A percentile compares a stretch with the other conserved stretches of the same genome.
These are phyloP conservation scores for Eucalyptus shirleyi DNA, from an alignment of 345 rosid species.

Conservation along the genomic window DNA sequence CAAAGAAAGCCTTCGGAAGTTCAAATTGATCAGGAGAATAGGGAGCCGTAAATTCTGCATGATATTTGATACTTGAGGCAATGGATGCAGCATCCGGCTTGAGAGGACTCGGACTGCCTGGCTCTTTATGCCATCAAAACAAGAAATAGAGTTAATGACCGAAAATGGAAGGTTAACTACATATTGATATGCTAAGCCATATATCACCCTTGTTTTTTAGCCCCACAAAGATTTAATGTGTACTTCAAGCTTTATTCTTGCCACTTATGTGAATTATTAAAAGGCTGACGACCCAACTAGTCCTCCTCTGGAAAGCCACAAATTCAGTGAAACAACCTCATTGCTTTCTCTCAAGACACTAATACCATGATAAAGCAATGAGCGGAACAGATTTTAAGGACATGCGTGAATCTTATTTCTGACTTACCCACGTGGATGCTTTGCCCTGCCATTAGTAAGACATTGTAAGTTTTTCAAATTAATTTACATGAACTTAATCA, in stretches of 20 bases:
- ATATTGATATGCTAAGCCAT: not conserved
- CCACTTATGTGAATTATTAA: not conserved
- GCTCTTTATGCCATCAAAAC: not conserved
- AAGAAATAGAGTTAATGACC: not conserved
- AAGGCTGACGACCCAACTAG: not conserved
- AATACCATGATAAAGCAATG: not conserved
- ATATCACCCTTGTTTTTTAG: not conserved
- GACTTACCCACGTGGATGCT: not conserved
- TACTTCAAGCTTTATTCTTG: not conserved
- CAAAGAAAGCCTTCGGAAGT: slow-evolving; percentile 37
- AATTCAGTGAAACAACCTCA: not conserved
- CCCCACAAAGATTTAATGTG: not conserved
- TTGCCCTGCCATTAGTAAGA: not conserved
- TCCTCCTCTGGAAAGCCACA: not conserved
- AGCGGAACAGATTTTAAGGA: not conserved
- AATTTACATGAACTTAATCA: not conserved
- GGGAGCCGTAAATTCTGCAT: slow-evolving; percentile 42
- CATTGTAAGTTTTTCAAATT: not conserved
- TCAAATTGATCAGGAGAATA: slow-evolving; percentile 39
- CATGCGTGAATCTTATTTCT: not conserved
- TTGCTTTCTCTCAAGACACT: not conserved
- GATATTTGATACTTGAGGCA: slow-evolving; percentile 39
- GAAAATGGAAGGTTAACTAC: not conserved
- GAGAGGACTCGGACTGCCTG: slow-evolving; percentile 12
- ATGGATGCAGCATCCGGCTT: slow-evolving; percentile 21